A percentile compares a stretch with the other conserved stretches of the same genome.
Conservation (phyloP, 805 yeast species). For the Spathaspora passalidarum region DNA sequence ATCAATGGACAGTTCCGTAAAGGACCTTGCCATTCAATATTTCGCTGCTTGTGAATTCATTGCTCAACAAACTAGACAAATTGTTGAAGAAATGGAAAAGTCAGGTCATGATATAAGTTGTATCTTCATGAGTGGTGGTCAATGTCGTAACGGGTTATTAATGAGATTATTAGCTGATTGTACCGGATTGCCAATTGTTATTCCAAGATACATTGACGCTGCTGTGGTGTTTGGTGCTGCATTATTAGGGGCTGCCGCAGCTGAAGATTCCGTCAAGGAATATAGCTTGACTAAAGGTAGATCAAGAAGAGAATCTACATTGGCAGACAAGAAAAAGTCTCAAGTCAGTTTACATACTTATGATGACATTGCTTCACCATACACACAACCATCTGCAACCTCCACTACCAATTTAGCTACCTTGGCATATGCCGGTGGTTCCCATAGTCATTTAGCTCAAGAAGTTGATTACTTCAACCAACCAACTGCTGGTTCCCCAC, state of each 20-base stretch:
- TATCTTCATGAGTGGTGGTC: conserved; percentile 94
- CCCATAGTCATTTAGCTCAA: conserved; percentile 29
- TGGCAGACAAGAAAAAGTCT: conserved; percentile 25
- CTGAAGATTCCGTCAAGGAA: conserved; percentile 53
- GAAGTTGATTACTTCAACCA: conserved; percentile 43
- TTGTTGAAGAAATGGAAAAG: conserved; percentile 77
- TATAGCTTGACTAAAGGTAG: conserved; percentile 31
- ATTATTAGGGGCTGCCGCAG: conserved; percentile 90
- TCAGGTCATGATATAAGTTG: conserved; percentile 76
- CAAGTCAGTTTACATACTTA: conserved; percentile 24
- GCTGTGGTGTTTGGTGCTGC: conserved; percentile 98
- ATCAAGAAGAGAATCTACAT: conserved; percentile 32
- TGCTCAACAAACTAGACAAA: conserved; percentile 96
- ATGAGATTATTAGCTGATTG: conserved; percentile 91
- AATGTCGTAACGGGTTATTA: conserved; percentile 85
- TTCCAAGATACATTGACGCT: conserved; percentile 93
- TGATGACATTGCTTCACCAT: conserved; percentile 56
- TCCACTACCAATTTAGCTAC: conserved; percentile 57
- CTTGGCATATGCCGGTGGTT: conserved; percentile 38
- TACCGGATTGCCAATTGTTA: conserved; percentile 85
- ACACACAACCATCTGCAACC: conserved; percentile 80
- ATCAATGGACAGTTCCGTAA: conserved; percentile 83
- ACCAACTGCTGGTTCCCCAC: conserved; percentile 11
- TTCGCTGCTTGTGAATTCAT: conserved; percentile 95
- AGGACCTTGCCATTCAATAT: conserved; percentile 81